Conservation (phyloP, 352 stramenopile genomes). For the Globisporangium cystogenes region DNA sequence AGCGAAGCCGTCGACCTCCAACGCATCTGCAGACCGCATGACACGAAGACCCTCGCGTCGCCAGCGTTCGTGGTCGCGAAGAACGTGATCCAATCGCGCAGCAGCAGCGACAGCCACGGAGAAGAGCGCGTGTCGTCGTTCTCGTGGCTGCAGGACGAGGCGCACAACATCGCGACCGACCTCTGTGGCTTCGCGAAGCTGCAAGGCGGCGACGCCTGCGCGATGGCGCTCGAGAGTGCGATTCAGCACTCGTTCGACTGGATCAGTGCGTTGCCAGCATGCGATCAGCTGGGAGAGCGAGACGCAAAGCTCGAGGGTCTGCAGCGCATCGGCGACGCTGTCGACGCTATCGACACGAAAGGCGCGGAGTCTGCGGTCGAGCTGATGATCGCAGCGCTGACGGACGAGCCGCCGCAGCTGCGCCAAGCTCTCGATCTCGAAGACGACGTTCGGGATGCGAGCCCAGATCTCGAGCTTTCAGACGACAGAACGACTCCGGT, state of each 20-base stretch:
- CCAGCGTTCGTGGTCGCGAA: slow-evolving; percentile 39
- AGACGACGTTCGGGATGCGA: no score
- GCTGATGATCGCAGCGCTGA: slow-evolving; percentile 6
- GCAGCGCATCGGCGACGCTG: background rate
- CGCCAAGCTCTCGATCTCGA: no score
- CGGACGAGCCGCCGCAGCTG: background rate
- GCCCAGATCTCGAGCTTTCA: background rate
- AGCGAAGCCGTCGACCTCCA: slow-evolving; percentile 24
- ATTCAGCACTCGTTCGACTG: slow-evolving; percentile 32
- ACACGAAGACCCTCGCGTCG: background rate
- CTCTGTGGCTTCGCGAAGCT: slow-evolving; percentile 29
- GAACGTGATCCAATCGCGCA: slow-evolving; percentile 18
- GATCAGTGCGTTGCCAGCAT: slow-evolving; percentile 25
- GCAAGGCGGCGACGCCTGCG: slow-evolving; percentile 3
- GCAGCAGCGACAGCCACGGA: background rate
- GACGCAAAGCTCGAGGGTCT: background rate
- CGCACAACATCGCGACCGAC: slow-evolving; percentile 31
- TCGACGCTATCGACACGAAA: background rate
- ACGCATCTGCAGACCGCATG: slow-evolving; percentile 17
- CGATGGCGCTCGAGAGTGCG: slow-evolving; percentile 11
- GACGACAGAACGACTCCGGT: background rate
- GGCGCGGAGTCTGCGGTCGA: slow-evolving; percentile 6
- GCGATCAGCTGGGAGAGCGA: slow-evolving; percentile 4
- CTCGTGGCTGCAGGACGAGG: slow-evolving; percentile 30
- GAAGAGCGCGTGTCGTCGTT: background rate